These are phyloP conservation scores for Verticillium klebahnii DNA, from an alignment of 2,329 filamentous ascomycete genomes.

Conservation along the genomic window DNA sequence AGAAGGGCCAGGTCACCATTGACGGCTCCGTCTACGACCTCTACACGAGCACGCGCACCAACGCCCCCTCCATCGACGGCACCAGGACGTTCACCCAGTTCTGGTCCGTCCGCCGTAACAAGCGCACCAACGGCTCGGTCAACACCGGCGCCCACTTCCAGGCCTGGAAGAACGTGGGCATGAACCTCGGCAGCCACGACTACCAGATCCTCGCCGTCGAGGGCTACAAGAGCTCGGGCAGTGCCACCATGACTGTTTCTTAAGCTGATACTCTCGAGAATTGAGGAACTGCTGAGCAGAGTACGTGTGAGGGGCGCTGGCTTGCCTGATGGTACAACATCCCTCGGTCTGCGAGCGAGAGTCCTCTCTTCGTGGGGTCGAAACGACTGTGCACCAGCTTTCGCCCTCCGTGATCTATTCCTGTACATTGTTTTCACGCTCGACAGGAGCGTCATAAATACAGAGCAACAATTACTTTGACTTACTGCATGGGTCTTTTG, in stretches of 20 bases:
- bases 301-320: not conserved
- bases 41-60: conserved; percentile 27
- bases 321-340: not conserved
- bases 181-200: conserved; percentile 41
- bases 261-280: not conserved
- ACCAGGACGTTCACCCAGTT: conserved; percentile 45
- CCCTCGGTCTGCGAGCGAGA: not conserved
- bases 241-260: conserved; percentile 16
- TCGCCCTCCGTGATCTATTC: not conserved
- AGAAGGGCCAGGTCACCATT: conserved; percentile 23
- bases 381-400: not conserved
- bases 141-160: conserved; percentile 46
- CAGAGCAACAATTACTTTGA: too few species aligned
- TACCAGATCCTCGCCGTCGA: conserved; percentile 50
- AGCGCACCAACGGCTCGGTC: conserved; percentile 44
- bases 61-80: conserved; percentile 42
- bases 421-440: not conserved
- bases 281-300: not conserved
- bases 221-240: conserved; percentile 32
- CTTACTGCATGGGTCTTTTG: too few species aligned
- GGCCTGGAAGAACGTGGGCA: conserved; percentile 41
- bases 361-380: not conserved
- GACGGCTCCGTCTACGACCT: conserved; percentile 32
- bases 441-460: not conserved
- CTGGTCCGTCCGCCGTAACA: conserved; percentile 42